Evolutionary conservation across 371 early-diverging fungal genomes (phyloP).

Genomic region (Funneliformis caledonium): DNA sequence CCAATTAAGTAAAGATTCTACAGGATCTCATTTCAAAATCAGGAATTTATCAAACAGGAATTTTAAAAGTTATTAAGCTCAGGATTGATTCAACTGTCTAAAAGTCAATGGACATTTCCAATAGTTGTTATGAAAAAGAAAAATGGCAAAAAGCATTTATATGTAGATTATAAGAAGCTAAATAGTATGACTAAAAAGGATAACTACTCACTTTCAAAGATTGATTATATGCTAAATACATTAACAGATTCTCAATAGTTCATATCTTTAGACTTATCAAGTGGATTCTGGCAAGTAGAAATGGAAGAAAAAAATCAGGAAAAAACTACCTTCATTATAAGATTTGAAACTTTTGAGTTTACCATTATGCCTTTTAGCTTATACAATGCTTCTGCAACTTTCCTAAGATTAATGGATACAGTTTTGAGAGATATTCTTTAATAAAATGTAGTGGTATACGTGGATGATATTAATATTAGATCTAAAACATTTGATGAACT

Average conservation of each 20-base stretch:
- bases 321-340: slow-evolving; percentile 52
- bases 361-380: too few species aligned
- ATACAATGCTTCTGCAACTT: too few species aligned
- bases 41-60: too few species aligned
- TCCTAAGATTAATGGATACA: too few species aligned
- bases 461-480: too few species aligned
- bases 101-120: slow-evolving; percentile 47
- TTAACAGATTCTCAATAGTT: slow-evolving; percentile 31
- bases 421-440: too few species aligned
- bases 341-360: slow-evolving; percentile 42
- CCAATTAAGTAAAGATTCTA: slow-evolving; percentile 38
- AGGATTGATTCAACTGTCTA: slow-evolving; percentile 42
- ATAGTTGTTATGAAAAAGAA: slow-evolving; percentile 46
- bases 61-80: slow-evolving; percentile 43
- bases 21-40: slow-evolving; percentile 23
- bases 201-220: not conserved
- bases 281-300: slow-evolving; percentile 56
- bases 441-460: too few species aligned
- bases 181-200: too few species aligned
- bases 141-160: too few species aligned
- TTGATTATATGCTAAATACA: slow-evolving; percentile 48
- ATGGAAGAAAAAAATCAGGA: too few species aligned
- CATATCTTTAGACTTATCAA: slow-evolving; percentile 40
- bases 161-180: too few species aligned
- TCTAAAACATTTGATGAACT: slow-evolving; percentile 37